A percentile compares a stretch with the other conserved stretches of the same genome.
Evolutionary conservation across 306 rosid genomes (phyloP).

Genomic region (barrel medic (Medicago truncatula)): MtrunA17r5.0-ANR NC_053048.1:32565001-32565500

Average conservation of each 20-base stretch:
- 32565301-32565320: constrained; percentile 33
- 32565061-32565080: too few species aligned
- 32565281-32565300: constrained; percentile 13
- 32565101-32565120: constrained; percentile 4
- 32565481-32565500: constrained; percentile 24
- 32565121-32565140: constrained; percentile 39
- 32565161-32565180: constrained; percentile 1
- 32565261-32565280: constrained; percentile 10
- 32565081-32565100: constrained; percentile 11
- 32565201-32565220: constrained; percentile 3
- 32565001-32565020: too few species aligned
- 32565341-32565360: constrained; percentile 76
- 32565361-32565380: constrained; percentile 56
- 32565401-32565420: constrained; percentile 53
- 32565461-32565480: constrained; percentile 27
- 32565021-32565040: too few species aligned
- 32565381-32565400: constrained; percentile 18
- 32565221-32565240: constrained; percentile 3
- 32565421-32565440: constrained; percentile 38
- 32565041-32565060: too few species aligned
- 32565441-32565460: constrained; percentile 56
- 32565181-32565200: too few species aligned
- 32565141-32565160: constrained; percentile 36
- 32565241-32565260: constrained; percentile 15
- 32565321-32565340: constrained; percentile 58